Percentiles rank a stretch among this genome's conserved stretches.
These are phyloP conservation scores for Paramecium caudatum DNA, from an alignment of 73 alveolate species.

Conservation along the genomic window DNA sequence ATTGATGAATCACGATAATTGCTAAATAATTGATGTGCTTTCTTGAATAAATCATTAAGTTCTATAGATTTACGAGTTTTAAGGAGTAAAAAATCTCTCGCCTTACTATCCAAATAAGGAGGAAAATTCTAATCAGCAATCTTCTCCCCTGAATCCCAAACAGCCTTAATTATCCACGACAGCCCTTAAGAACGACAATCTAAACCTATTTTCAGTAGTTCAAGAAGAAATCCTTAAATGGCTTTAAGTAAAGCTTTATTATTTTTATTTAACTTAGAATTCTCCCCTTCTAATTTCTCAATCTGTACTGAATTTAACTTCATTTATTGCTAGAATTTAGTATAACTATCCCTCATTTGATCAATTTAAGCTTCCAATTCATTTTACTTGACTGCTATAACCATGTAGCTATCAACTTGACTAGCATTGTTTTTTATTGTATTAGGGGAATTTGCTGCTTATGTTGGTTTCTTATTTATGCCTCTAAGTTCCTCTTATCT, in stretches of 20 bases:
- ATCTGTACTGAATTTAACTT: slow-evolving; percentile 22
- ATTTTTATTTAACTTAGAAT: slow-evolving; percentile 16
- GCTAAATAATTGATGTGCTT: slow-evolving; percentile 5
- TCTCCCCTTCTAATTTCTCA: slow-evolving; percentile 53
- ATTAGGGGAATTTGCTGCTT: background rate
- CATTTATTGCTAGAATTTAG: slow-evolving; percentile 14
- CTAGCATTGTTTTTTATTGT: background rate
- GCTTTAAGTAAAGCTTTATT: slow-evolving; percentile 28
- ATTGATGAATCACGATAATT: background rate
- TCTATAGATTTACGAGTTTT: background rate
- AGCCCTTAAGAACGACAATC: slow-evolving; percentile 46
- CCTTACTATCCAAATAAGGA: slow-evolving; percentile 45
- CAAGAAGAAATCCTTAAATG: slow-evolving; percentile 44
- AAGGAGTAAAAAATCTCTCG: slow-evolving; percentile 25
- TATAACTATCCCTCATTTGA: slow-evolving; percentile 25
- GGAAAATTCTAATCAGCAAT: slow-evolving; percentile 52
- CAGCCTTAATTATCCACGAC: slow-evolving; percentile 33
- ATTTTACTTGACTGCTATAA: slow-evolving; percentile 33
- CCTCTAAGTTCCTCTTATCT: slow-evolving; percentile 10
- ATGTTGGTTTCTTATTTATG: background rate
- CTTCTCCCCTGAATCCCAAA: slow-evolving; percentile 70
- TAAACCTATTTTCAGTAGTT: slow-evolving; percentile 52
- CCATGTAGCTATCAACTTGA: slow-evolving; percentile 56
- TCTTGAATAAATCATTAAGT: slow-evolving; percentile 11
- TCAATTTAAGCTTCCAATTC: slow-evolving; percentile 46